A percentile compares a stretch with the other conserved stretches of the same genome.
Evolutionary conservation across 2,329 filamentous ascomycete genomes (phyloP).

Genomic region (Penicillium sp.): DNA sequence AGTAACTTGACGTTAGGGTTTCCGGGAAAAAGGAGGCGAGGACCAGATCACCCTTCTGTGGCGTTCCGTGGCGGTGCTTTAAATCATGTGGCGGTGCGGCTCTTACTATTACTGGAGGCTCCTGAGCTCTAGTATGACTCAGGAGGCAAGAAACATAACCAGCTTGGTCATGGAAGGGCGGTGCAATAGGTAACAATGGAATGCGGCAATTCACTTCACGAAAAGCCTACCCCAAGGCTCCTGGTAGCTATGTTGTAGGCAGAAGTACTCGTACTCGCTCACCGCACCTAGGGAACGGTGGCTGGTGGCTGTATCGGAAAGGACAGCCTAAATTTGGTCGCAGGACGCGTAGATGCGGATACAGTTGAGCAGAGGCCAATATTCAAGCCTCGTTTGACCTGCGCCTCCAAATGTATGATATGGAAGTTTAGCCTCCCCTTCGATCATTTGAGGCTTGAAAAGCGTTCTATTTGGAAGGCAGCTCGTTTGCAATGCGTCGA

Average conservation of each 20-base stretch:
- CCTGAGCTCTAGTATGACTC: neutral
- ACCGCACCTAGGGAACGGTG: neutral
- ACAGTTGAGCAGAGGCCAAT: neutral
- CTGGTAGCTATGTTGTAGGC: neutral
- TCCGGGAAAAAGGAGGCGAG: neutral
- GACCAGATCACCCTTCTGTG: constrained; percentile 1
- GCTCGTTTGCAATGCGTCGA: neutral
- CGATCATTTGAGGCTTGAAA: too few relatives aligned
- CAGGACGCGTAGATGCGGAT: neutral
- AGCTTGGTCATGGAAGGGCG: neutral
- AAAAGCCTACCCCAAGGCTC: neutral
- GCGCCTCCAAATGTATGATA: neutral
- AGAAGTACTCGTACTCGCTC: neutral
- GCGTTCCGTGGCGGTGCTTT: constrained; percentile 3
- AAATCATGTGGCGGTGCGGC: neutral
- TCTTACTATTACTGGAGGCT: neutral
- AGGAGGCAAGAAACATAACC: neutral
- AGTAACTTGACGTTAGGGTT: neutral
- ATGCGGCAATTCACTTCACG: neutral
- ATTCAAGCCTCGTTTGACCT: neutral
- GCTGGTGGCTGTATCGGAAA: neutral
- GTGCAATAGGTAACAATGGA: neutral
- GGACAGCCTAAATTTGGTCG: neutral
- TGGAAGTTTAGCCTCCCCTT: neutral
- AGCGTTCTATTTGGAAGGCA: neutral